Evolutionary conservation across 1,284 basidiomycete species (phyloP), one percentile per base, ranked within the genome.

Genomic region (Puccinia polysora): DNA sequence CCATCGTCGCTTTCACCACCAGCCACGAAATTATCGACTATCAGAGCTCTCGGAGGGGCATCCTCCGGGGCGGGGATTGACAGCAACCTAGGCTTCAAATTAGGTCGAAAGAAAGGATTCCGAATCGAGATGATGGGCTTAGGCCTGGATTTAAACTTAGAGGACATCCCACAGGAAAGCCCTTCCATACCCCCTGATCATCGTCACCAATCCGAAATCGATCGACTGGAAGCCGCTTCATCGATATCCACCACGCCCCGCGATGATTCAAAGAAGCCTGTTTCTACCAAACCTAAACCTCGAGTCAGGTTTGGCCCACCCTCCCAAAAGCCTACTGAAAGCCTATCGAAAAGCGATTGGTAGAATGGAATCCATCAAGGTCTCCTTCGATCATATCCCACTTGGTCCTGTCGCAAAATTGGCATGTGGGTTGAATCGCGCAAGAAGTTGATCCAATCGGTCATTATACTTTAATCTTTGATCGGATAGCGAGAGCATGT

Each of bases 101-200:
- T 70, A 18, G 58, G 68, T 20, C 55, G 68, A 12, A 28, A 58
- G 14, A 70, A 62, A 43, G 68, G 68, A 20, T 70, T 70, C 25
- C 30, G 68, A 34, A 70, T 70, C n/a, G 68, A 70, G 30, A 70
- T 70, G 68, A 70, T 70, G 68, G 68, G 68, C 2, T 58, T 70
- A 15, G 68, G 68, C 2, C 34, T 70, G 25, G 68, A 70, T 36
- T 4, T 36, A n/a, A 58, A 69, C 34, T 43, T 25, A 3, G 65
- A 58, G 38, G 43, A 52, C 20, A 34, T 38, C 7, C n/a, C 32
- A 30, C 38, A 69, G 40, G 56, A 58, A 38, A 23, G 34, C 10
- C 34, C 56, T n/a, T 7, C 56, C 23, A 18, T n/a, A 23, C 56
- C 1, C n/a, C 34, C 10, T 7, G n/a, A 23, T 40, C 15, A 40